These are phyloP conservation scores for Arabidopsis hybrid DNA, from an alignment of 441 rosid genomes.

Conservation along the genomic window DNA sequence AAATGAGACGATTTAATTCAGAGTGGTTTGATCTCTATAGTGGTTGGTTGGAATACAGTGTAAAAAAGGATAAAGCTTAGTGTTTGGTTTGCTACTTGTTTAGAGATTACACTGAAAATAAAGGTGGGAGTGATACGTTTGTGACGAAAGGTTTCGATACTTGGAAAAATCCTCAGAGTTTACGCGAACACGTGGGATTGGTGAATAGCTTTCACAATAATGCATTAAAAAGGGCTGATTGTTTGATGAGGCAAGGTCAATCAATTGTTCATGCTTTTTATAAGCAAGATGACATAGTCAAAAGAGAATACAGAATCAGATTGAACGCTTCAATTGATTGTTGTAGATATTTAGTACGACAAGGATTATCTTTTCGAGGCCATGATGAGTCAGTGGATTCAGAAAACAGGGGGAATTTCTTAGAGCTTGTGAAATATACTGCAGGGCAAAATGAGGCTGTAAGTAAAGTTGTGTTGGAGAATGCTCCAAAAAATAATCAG, in stretches of 20 bases:
- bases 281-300: background rate
- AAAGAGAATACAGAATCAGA: conserved; percentile 4
- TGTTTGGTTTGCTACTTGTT: background rate
- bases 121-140: background rate
- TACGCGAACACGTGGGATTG: background rate
- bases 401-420: background rate
- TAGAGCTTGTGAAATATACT: background rate
- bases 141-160: background rate
- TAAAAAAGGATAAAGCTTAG: background rate
- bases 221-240: background rate
- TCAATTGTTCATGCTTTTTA: background rate
- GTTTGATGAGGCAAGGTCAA: background rate
- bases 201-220: background rate
- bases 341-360: background rate
- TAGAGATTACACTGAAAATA: background rate
- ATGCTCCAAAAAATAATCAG: conserved; percentile 8
- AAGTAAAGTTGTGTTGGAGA: background rate
- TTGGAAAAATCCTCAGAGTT: background rate
- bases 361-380: background rate
- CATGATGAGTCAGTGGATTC: background rate
- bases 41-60: background rate
- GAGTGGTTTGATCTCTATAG: background rate
- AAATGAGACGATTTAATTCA: too few species aligned
- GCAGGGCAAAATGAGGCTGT: background rate
- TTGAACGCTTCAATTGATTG: background rate